Base-by-base conservation (phyloP, 225 moss, liverwort and hornwort genomes). In the Climacium dendroides region DNA sequence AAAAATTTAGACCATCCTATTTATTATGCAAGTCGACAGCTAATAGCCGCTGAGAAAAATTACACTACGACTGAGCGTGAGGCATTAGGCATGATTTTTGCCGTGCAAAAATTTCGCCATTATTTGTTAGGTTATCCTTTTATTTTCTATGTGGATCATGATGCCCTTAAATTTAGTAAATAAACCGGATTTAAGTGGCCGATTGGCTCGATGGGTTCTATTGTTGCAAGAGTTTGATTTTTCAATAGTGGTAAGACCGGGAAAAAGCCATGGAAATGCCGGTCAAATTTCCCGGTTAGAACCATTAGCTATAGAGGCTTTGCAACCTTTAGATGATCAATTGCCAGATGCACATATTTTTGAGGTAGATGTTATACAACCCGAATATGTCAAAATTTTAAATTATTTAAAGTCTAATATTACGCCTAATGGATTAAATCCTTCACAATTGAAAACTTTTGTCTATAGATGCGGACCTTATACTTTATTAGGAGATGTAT, bases 81-180 rank as follows among this genome's bases (percentile, higher is more conserved):
- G 19, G 78, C 89, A 5, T 50, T 81, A 2, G 64, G 34, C 1
- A 81, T 35, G 22, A 65, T 81, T 48, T 89, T 67, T 83, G 78
- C 9, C 0, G 28, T 87, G 2, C 34, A 79, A 63, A 87, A 89
- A 7, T 83, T 83, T 28, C 0, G 53, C 0, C 86, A 87, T 11
- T 79, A 87, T 26, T 50, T 89, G 1, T 78, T 89, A 3, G 81
- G 45, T 0, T 75, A 89, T 66, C 34, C 54, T 6, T 85, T 24
- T 77, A 34, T 11, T 43, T 73, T 73, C 1, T 47, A 47, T 47
- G 29, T 73, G 73, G 47, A 73, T 10, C 29, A 73, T 2, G 17
- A 73, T 5, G 18, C 73, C 17, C 18, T 73, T 0, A 0, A 0
- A 1, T 30, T 47, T 73, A 2, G 47, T 86, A 0, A 89, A 85